Evolutionary conservation across 352 stramenopile species (phyloP).

Genomic region (Pythium aristosporum): DNA sequence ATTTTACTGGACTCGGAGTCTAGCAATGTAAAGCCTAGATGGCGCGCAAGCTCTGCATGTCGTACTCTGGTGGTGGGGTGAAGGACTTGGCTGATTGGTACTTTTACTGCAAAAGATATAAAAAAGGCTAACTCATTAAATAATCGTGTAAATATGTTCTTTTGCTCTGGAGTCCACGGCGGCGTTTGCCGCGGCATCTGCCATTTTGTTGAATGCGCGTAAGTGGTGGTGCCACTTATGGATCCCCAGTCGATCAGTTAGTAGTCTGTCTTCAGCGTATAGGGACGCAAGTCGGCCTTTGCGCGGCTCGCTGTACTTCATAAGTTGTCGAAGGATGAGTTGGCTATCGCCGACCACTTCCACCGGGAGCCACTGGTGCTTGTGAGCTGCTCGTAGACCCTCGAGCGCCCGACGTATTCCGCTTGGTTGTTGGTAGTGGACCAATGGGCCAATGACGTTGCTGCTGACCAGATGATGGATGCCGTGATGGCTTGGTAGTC

Average conservation of each 20-base stretch:
- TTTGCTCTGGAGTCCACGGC: neutral
- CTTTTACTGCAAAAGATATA: no score
- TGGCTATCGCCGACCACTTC: neutral
- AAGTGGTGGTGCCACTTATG: no score
- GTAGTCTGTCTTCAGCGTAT: no score
- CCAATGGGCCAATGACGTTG: neutral
- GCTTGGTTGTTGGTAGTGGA: no score
- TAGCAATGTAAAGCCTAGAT: neutral
- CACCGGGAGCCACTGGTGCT: neutral
- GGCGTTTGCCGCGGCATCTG: no score
- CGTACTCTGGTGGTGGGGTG: neutral
- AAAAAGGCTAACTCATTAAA: no score
- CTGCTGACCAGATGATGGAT: neutral
- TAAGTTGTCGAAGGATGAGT: neutral
- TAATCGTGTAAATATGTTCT: no score
- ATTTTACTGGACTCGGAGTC: neutral
- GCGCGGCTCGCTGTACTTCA: neutral
- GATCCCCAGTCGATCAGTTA: no score
- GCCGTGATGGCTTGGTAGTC: neutral
- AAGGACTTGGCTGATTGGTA: neutral
- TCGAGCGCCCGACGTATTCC: neutral
- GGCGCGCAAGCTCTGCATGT: neutral
- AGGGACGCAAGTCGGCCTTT: no score
- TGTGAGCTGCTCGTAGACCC: neutral
- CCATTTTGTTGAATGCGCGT: neutral